Conservation (phyloP, 148 eudicot genomes). For the Cornus kousa region DNA sequence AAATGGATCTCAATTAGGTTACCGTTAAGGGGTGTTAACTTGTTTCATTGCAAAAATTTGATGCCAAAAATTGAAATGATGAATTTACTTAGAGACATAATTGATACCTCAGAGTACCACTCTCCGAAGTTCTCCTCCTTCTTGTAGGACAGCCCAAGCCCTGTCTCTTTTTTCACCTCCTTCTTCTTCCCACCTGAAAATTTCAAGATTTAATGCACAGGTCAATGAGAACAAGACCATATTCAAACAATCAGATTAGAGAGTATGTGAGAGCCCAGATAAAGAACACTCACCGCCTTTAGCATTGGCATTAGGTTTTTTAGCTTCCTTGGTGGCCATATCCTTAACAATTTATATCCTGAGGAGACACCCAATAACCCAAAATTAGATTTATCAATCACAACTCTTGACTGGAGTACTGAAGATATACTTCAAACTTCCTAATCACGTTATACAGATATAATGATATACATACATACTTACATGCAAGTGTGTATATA, state of each 20-base stretch:
- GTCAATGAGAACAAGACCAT: neutral
- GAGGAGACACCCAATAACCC: neutral
- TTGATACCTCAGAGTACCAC: conserved; percentile 98
- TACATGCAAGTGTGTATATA: no score
- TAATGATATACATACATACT: no score
- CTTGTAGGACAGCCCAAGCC: conserved; percentile 71
- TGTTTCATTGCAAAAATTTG: no score
- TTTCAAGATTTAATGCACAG: neutral
- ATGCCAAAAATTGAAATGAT: neutral
- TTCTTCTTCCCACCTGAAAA: conserved; percentile 74
- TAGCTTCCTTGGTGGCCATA: neutral
- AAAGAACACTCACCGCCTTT: neutral
- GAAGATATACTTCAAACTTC: no score
- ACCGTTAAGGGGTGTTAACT: no score
- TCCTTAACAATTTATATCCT: neutral
- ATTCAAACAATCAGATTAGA: neutral
- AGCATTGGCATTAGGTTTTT: neutral
- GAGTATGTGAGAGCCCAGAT: neutral
- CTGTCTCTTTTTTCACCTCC: conserved; percentile 94
- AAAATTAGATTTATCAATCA: no score
- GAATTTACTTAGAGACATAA: neutral
- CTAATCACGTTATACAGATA: no score
- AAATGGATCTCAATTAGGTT: no score
- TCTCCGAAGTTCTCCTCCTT: conserved; percentile 98
- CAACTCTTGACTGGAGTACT: no score